These are phyloP conservation scores for Amyloporia xantha DNA, from an alignment of 768 basidiomycete species.

Conservation along the genomic window DNA sequence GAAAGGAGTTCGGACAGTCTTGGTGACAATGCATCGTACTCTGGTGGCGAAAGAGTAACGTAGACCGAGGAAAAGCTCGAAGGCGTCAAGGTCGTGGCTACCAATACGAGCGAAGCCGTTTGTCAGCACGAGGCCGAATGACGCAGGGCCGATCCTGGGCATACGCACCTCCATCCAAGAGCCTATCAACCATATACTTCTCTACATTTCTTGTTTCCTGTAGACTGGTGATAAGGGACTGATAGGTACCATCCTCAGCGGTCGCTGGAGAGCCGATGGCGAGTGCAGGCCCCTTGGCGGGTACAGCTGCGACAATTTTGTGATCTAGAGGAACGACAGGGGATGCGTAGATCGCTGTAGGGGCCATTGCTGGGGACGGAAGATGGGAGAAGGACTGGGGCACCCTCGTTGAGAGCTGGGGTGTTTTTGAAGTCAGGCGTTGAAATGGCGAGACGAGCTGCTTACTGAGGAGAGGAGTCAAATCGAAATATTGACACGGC, in stretches of 20 bases:
- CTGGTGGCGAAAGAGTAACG: slow-evolving; percentile 53
- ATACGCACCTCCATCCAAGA: slow-evolving; percentile 69
- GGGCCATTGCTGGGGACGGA: slow-evolving; percentile 42
- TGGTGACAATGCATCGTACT: slow-evolving; percentile 53
- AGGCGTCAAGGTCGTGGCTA: slow-evolving; percentile 53
- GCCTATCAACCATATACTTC: slow-evolving; percentile 74
- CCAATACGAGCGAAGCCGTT: slow-evolving; percentile 1
- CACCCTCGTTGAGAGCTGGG: slow-evolving; percentile 2
- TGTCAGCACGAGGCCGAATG: slow-evolving; percentile 1
- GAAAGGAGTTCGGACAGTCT: slow-evolving; percentile 49
- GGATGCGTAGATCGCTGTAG: slow-evolving; percentile 43
- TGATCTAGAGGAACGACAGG: slow-evolving; percentile 15
- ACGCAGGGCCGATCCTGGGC: not conserved
- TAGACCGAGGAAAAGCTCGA: slow-evolving; percentile 60
- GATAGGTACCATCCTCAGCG: slow-evolving; percentile 76
- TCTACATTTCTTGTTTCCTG: slow-evolving; percentile 54
- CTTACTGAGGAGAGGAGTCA: slow-evolving; percentile 1
- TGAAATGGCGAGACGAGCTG: not conserved
- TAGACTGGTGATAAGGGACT: slow-evolving; percentile 56
- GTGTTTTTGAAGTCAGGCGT: not conserved
- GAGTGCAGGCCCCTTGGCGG: slow-evolving; percentile 44
- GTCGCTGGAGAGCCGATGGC: slow-evolving; percentile 75
- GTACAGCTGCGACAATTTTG: slow-evolving; percentile 21
- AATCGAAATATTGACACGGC: not conserved
- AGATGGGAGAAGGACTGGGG: slow-evolving; percentile 1